A percentile compares a stretch with the other conserved stretches of the same genome.
phyloP scores from a whole-genome alignment of 2,329 filamentous ascomycete species.

The Cercospora nicotianae region DNA sequence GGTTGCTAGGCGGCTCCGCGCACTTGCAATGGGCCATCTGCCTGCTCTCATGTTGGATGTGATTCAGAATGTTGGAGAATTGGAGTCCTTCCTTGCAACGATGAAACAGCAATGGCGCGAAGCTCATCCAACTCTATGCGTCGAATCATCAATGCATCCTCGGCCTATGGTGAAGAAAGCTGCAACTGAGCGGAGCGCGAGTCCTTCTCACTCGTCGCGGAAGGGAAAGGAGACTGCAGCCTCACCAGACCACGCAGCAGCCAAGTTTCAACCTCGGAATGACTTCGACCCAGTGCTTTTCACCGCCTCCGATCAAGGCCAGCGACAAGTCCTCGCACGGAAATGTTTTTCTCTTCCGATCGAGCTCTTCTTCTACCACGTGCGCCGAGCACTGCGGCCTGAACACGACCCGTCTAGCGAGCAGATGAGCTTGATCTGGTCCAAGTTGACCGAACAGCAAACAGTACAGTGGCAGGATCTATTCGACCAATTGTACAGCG shows the following conservation, averaged over 20 bases:
- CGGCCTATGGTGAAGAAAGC: background rate
- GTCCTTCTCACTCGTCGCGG: background rate
- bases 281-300: background rate
- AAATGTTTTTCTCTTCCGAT: background rate
- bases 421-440: conserved; percentile 2
- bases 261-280: background rate
- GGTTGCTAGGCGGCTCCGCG: background rate
- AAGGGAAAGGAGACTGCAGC: background rate
- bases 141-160: background rate
- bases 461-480: background rate
- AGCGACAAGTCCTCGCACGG: background rate
- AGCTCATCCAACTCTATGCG: background rate
- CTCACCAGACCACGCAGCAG: background rate
- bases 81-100: background rate
- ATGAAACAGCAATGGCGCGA: background rate
- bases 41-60: background rate
- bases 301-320: background rate
- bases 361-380: conserved; percentile 5
- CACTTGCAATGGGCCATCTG: background rate
- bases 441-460: background rate
- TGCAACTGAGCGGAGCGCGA: background rate
- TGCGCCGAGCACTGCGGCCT: background rate
- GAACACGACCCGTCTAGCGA: background rate
- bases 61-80: background rate
- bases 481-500: background rate